phyloP scores from a whole-genome alignment of 495 filamentous ascomycete species.

The Hypoxylon lienhwacheense region DNA sequence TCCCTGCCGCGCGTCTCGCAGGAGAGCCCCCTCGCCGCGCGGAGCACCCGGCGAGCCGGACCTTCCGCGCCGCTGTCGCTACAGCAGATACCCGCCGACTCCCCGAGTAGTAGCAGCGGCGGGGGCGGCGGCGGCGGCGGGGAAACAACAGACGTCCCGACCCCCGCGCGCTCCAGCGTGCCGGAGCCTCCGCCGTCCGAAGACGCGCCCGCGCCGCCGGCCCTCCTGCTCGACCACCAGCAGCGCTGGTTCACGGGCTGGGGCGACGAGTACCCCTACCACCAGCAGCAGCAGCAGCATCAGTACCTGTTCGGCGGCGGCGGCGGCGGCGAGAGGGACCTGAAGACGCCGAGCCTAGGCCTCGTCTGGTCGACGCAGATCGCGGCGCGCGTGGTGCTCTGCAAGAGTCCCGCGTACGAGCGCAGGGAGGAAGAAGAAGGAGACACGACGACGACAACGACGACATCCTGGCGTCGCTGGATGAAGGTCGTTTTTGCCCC shows the following conservation, averaged over 20 bases:
- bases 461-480: conserved; percentile 57
- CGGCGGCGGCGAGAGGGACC: conserved; percentile 34
- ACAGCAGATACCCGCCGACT: conserved; percentile 13
- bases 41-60: conserved; percentile 19
- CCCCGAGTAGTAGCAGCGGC: conserved; percentile 27
- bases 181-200: conserved; percentile 31
- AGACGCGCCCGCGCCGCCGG: conserved; percentile 45
- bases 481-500: conserved; percentile 82
- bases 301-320: too few relatives aligned
- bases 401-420: conserved; percentile 59
- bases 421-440: conserved; percentile 22
- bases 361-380: conserved; percentile 91
- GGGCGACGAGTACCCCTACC: conserved; percentile 58
- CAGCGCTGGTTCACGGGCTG: conserved; percentile 94
- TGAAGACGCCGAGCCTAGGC: conserved; percentile 85
- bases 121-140: too few relatives aligned
- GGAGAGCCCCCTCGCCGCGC: conserved; percentile 46
- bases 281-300: conserved; percentile 40
- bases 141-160: too few relatives aligned
- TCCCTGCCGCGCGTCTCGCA: conserved; percentile 35
- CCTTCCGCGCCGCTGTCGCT: not conserved
- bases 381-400: conserved; percentile 75
- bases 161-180: conserved; percentile 38
- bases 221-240: conserved; percentile 79
- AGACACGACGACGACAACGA: conserved; percentile 20